Conservation (phyloP, 1,139 yeast genomes). For the Meyerozyma guilliermondii region DNA sequence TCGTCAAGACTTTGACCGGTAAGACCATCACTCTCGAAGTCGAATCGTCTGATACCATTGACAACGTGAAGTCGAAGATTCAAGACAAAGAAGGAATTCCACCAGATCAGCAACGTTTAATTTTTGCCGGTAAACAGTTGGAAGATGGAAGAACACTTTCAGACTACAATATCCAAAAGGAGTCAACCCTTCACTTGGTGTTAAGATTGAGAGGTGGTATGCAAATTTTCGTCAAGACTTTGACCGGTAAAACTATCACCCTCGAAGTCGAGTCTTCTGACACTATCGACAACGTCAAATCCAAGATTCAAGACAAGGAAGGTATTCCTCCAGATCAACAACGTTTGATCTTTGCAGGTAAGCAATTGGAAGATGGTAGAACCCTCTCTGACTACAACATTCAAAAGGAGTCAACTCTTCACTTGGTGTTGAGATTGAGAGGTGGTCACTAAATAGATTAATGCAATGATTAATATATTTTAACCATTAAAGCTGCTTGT, state of each 20-base stretch:
- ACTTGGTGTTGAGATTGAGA: constrained; percentile 97
- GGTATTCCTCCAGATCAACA: constrained; percentile 99
- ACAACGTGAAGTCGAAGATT: constrained; percentile 89
- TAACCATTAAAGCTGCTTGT: background rate
- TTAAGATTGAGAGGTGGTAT: constrained; percentile 85
- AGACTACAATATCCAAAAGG: constrained; percentile 94
- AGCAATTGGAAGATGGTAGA: constrained; percentile 99
- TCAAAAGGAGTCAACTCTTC: constrained; percentile 98
- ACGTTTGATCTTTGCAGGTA: constrained; percentile 99
- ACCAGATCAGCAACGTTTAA: constrained; percentile 91
- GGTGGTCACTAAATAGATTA: constrained; percentile 52
- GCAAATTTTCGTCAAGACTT: constrained; percentile 99
- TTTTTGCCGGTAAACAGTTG: constrained; percentile 91
- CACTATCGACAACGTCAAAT: constrained; percentile 98
- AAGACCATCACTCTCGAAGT: constrained; percentile 92
- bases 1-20: constrained; percentile 84
- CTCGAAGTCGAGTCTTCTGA: constrained; percentile 98
- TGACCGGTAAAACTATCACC: constrained; percentile 99
- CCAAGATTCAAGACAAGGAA: constrained; percentile 99
- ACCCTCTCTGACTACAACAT: constrained; percentile 99
- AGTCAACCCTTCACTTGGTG: constrained; percentile 83
- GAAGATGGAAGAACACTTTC: constrained; percentile 91
- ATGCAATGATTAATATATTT: background rate
- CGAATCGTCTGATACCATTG: constrained; percentile 91
- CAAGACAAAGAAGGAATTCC: constrained; percentile 96